phyloP scores from a whole-genome alignment of 768 basidiomycete genomes.

The Xerocomellus intermedius region DNA sequence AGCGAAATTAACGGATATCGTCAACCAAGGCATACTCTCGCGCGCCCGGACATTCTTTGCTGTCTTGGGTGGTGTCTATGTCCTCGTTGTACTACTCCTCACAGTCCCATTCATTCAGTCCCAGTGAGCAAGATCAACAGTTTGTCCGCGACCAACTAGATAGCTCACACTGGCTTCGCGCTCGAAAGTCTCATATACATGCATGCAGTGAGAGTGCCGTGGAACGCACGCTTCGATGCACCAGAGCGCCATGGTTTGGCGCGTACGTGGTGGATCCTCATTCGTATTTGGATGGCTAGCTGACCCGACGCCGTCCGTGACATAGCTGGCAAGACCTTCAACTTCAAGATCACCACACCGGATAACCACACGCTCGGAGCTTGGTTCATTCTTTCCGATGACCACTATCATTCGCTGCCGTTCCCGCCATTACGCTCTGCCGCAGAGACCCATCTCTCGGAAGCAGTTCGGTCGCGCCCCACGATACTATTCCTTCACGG shows the following conservation, averaged over 20 bases:
- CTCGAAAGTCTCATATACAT: slow-evolving; percentile 54
- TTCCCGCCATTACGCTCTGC: slow-evolving; percentile 37
- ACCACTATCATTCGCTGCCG: slow-evolving; percentile 53
- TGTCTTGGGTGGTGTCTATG: slow-evolving; percentile 53
- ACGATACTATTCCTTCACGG: slow-evolving; percentile 94
- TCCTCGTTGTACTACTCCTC: slow-evolving; percentile 49
- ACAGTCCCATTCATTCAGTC: slow-evolving; percentile 65
- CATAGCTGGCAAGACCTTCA: slow-evolving; percentile 73
- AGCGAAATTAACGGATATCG: neutral
- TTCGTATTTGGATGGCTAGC: neutral
- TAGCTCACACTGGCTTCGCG: slow-evolving; percentile 26
- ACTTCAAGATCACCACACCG: slow-evolving; percentile 64
- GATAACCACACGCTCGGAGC: slow-evolving; percentile 84
- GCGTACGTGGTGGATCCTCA: slow-evolving; percentile 45
- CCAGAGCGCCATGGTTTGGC: slow-evolving; percentile 83
- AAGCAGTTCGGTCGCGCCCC: slow-evolving; percentile 57
- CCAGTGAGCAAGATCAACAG: slow-evolving; percentile 47
- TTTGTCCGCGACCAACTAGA: slow-evolving; percentile 15
- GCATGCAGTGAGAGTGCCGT: slow-evolving; percentile 63
- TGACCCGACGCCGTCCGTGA: neutral
- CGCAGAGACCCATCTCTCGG: slow-evolving; percentile 43
- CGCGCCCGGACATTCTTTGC: slow-evolving; percentile 34
- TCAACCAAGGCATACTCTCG: slow-evolving; percentile 19
- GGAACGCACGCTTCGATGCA: slow-evolving; percentile 56
- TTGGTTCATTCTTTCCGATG: slow-evolving; percentile 78